These are phyloP conservation scores for Myriosclerotinia scirpicola DNA, from an alignment of 2,329 filamentous ascomycete species.

Conservation along the genomic window DNA sequence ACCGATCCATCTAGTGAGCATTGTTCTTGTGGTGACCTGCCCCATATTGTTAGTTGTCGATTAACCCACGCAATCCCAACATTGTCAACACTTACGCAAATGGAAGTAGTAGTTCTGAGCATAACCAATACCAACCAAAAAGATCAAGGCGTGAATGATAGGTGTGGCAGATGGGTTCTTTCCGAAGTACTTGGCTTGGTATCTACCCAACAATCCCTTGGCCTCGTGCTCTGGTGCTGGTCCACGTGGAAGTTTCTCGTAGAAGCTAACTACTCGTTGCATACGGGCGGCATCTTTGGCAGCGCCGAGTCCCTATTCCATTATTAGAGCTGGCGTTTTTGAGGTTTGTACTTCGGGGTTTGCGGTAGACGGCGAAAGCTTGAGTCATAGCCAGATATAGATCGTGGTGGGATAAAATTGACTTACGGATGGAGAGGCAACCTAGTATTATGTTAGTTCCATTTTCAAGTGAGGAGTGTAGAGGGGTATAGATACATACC, in stretches of 20 bases:
- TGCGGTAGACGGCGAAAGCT: not conserved
- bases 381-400: not conserved
- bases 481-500: constrained; percentile 55
- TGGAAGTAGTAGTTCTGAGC: constrained; percentile 99
- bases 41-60: constrained; percentile 30
- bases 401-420: not conserved
- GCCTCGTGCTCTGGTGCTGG: constrained; percentile 79
- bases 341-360: not conserved
- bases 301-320: constrained; percentile 78
- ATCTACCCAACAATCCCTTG: constrained; percentile 80
- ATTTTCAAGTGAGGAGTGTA: not conserved
- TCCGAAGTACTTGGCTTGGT: constrained; percentile 91
- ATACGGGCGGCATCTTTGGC: constrained; percentile 96
- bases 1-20: constrained; percentile 69
- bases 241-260: constrained; percentile 96
- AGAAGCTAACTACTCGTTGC: constrained; percentile 97
- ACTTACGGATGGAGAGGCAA: constrained; percentile 43
- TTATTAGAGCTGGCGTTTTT: constrained; percentile 1
- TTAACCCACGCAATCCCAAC: not conserved
- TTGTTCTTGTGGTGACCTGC: constrained; percentile 99
- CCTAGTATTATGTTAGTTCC: constrained; percentile 33
- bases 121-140: constrained; percentile 81
- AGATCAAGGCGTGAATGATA: constrained; percentile 79
- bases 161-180: constrained; percentile 87
- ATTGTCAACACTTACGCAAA: constrained; percentile 69